Percentiles rank a stretch among this genome's conserved stretches.
Conservation (phyloP, 208 protist genomes). For the Angomonas ambiguus region DNA sequence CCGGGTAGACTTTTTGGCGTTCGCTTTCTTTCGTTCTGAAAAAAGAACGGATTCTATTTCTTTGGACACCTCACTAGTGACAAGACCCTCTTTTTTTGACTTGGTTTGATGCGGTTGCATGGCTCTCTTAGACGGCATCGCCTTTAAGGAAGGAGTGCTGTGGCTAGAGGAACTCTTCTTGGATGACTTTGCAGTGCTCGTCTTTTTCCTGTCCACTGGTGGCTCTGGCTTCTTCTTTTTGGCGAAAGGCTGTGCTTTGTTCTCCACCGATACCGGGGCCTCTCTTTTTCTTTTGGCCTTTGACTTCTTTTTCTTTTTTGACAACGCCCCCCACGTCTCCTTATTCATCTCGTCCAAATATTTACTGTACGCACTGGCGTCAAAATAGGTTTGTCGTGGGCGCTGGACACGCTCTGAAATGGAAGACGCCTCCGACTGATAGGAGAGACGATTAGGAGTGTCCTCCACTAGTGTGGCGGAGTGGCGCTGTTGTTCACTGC, state of each 20-base stretch:
- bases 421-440: slow-evolving; percentile 18
- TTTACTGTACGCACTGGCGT: slow-evolving; percentile 34
- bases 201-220: not conserved
- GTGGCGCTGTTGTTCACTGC: slow-evolving; percentile 7
- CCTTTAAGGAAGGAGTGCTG: not conserved
- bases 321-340: not conserved
- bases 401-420: slow-evolving; percentile 44
- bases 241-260: not conserved
- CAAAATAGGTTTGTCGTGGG: slow-evolving; percentile 22
- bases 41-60: not conserved
- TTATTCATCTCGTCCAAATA: slow-evolving; percentile 31
- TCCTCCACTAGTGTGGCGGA: slow-evolving; percentile 7
- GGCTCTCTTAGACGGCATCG: not conserved
- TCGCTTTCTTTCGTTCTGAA: not conserved
- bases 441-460: slow-evolving; percentile 15
- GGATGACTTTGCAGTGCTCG: not conserved
- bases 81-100: not conserved
- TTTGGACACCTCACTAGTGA: slow-evolving; percentile 6
- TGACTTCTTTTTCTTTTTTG: slow-evolving; percentile 22
- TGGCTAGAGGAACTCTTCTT: not conserved
- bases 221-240: not conserved
- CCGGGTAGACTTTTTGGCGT: slow-evolving; percentile 1
- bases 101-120: not conserved
- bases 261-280: not conserved
- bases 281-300: slow-evolving; percentile 8